phyloP scores from a whole-genome alignment of 176 grass and related monocot species.

The Triticum monococcum region DNA sequence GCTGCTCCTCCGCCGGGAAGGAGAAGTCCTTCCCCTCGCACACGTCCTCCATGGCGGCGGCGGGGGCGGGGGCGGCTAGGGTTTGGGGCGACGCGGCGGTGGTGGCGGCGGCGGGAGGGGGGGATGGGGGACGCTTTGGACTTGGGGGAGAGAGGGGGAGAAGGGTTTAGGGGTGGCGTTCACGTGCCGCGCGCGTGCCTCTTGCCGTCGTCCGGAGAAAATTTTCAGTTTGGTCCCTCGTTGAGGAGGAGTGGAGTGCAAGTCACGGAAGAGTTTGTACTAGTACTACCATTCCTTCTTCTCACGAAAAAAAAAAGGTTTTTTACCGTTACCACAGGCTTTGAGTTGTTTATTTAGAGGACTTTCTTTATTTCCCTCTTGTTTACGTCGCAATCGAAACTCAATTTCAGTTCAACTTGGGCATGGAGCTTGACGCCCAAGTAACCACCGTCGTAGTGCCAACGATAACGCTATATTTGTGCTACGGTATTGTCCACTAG shows the following conservation, averaged over 20 bases:
- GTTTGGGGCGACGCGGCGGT: not conserved
- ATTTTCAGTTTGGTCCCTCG: not conserved
- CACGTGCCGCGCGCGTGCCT: slow-evolving; percentile 29
- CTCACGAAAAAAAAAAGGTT: too few species aligned
- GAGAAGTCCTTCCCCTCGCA: slow-evolving; percentile 94
- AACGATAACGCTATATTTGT: too few species aligned
- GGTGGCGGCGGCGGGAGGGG: not conserved
- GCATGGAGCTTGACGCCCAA: too few species aligned
- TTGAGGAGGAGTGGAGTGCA: not conserved
- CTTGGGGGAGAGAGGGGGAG: not conserved
- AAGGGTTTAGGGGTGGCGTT: slow-evolving; percentile 24
- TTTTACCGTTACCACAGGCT: too few species aligned
- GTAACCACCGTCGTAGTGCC: too few species aligned
- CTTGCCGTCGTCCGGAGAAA: not conserved
- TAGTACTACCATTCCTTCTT: too few species aligned
- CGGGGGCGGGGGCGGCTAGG: not conserved
- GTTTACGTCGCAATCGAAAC: too few species aligned
- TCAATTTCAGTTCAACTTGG: too few species aligned
- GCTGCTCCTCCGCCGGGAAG: slow-evolving; percentile 75
- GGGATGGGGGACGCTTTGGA: not conserved
- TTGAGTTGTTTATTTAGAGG: too few species aligned
- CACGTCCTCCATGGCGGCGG: slow-evolving; percentile 67
- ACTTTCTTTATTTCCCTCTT: too few species aligned
- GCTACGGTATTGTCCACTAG: too few species aligned
- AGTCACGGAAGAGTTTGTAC: too few species aligned